Conservation (phyloP, 106 monocot genomes). For the Iris macrosiphon region DNA sequence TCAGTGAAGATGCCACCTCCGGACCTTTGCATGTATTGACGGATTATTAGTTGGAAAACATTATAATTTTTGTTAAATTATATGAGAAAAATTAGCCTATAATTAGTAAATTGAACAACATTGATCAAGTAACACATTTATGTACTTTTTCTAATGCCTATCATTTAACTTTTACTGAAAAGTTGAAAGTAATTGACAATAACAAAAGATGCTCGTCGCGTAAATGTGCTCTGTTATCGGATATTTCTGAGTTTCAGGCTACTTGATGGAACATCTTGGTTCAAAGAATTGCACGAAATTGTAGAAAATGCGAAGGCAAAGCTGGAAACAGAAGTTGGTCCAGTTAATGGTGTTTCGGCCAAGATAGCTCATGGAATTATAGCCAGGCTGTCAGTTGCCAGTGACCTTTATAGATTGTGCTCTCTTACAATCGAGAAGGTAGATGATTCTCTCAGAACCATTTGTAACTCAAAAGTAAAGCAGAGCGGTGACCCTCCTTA, state of each 20-base stretch:
- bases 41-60: too few relatives aligned
- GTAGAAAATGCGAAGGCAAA: slow-evolving; percentile 48
- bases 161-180: too few relatives aligned
- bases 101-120: too few relatives aligned
- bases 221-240: slow-evolving; percentile 65
- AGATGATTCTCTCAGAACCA: slow-evolving; percentile 36
- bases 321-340: slow-evolving; percentile 74
- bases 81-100: too few relatives aligned
- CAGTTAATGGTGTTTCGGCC: slow-evolving; percentile 55
- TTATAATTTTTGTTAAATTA: too few relatives aligned
- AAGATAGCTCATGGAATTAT: slow-evolving; percentile 76
- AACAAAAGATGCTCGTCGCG: slow-evolving; percentile 73
- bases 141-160: too few relatives aligned
- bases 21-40: too few relatives aligned
- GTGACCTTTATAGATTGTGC: slow-evolving; percentile 59
- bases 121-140: too few relatives aligned
- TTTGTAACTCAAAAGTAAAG: slow-evolving; percentile 10
- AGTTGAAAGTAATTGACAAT: slow-evolving; percentile 59
- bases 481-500: slow-evolving; percentile 26
- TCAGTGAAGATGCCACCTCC: too few relatives aligned
- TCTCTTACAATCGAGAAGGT: slow-evolving; percentile 55
- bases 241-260: slow-evolving; percentile 56
- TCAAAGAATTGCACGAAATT: slow-evolving; percentile 57
- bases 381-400: slow-evolving; percentile 52
- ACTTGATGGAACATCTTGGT: slow-evolving; percentile 48